Evolutionary conservation across 1,284 basidiomycete species (phyloP).

Genomic region (Trametes sp.): DNA sequence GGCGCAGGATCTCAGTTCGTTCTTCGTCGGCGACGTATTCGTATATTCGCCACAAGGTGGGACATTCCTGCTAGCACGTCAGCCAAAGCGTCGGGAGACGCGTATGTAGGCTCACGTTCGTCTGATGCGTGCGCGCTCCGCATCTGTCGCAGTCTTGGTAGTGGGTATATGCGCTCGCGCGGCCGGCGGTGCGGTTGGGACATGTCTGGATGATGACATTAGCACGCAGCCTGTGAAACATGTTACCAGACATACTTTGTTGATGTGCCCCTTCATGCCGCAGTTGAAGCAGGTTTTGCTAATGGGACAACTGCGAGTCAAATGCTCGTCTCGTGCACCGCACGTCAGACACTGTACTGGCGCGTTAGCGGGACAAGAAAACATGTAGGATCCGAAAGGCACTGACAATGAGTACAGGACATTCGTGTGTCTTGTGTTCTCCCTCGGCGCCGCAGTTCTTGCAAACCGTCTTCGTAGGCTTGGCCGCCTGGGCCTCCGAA

Average conservation of each 20-base stretch:
- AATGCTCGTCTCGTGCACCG: constrained; percentile 86
- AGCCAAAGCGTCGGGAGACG: not conserved
- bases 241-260: constrained; percentile 55
- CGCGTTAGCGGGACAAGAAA: constrained; percentile 14
- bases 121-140: constrained; percentile 72
- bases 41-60: constrained; percentile 89
- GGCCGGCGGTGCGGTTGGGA: constrained; percentile 64
- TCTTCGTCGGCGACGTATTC: constrained; percentile 72
- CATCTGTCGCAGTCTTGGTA: constrained; percentile 78
- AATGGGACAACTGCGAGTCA: constrained; percentile 84
- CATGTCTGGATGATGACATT: constrained; percentile 63
- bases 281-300: constrained; percentile 88
- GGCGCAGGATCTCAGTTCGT: constrained; percentile 55
- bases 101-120: constrained; percentile 54
- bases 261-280: constrained; percentile 88
- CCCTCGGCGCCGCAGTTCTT: constrained; percentile 78
- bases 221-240: not conserved
- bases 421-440: constrained; percentile 68
- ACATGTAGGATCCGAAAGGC: not conserved
- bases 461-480: constrained; percentile 61
- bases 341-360: constrained; percentile 93
- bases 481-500: constrained; percentile 46
- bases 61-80: constrained; percentile 70
- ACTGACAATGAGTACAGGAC: constrained; percentile 73
- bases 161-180: constrained; percentile 37